Conservation (phyloP, 2,329 filamentous ascomycete species). For the Arthroderma sp. region DNA sequence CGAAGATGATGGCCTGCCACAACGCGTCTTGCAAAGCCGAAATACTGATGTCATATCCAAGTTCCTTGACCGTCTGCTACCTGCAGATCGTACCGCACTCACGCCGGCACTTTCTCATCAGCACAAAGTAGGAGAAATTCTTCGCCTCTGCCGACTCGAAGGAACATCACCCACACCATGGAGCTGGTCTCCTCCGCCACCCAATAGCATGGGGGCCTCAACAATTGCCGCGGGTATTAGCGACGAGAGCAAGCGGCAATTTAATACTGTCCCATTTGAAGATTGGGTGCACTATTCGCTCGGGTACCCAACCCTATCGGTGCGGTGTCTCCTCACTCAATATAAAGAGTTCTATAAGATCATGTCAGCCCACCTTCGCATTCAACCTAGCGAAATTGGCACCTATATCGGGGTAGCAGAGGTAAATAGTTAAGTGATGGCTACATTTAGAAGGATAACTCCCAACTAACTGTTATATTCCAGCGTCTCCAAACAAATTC, state of each 20-base stretch:
- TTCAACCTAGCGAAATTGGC: constrained; percentile 19
- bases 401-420: constrained; percentile 25
- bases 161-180: constrained; percentile 17
- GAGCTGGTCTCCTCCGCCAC: constrained; percentile 24
- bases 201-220: constrained; percentile 13
- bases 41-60: constrained; percentile 20
- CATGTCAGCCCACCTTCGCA: constrained; percentile 20
- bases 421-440: constrained; percentile 13
- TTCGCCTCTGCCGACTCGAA: constrained; percentile 20
- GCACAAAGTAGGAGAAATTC: constrained; percentile 28
- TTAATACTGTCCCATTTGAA: constrained; percentile 26
- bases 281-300: constrained; percentile 28
- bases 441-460: not conserved
- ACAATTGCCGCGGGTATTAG: constrained; percentile 24
- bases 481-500: constrained; percentile 24
- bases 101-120: constrained; percentile 20
- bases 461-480: not conserved
- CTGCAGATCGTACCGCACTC: constrained; percentile 16
- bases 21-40: constrained; percentile 21
- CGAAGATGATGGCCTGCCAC: constrained; percentile 22
- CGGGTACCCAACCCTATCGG: constrained; percentile 20
- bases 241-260: constrained; percentile 28
- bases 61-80: constrained; percentile 20
- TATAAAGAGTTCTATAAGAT: constrained; percentile 24
- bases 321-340: constrained; percentile 28